Evolutionary conservation across 257 asterid species (phyloP).

Genomic region (Asclepias syriaca): DNA sequence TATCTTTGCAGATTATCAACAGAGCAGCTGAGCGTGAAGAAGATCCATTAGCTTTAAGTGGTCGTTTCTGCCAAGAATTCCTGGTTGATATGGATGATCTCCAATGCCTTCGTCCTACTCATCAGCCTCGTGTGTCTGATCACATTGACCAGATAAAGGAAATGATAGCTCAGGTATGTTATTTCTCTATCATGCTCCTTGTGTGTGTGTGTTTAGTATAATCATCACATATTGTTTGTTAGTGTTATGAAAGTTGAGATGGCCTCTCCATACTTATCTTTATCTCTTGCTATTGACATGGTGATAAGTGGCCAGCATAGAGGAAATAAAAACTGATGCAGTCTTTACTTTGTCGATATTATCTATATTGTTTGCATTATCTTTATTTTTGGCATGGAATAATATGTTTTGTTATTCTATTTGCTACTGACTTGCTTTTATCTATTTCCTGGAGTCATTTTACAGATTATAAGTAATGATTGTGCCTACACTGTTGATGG

Average conservation of each 20-base stretch:
- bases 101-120: constrained; percentile 74
- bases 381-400: background rate
- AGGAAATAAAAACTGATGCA: background rate
- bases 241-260: background rate
- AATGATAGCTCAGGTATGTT: constrained; percentile 69
- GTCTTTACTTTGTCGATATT: background rate
- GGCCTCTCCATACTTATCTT: background rate
- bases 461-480: constrained; percentile 55
- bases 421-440: background rate
- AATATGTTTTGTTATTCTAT: background rate
- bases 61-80: constrained; percentile 73
- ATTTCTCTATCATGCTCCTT: background rate
- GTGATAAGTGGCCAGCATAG: background rate
- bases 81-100: constrained; percentile 76
- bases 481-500: constrained; percentile 69
- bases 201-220: background rate
- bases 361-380: background rate
- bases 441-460: background rate
- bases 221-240: background rate
- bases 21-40: constrained; percentile 64
- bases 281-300: background rate
- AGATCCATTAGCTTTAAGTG: constrained; percentile 60
- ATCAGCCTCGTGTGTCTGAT: constrained; percentile 76
- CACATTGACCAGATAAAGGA: constrained; percentile 68
- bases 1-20: constrained; percentile 55